Evolutionary conservation across 148 eudicot species (phyloP).

Genomic region (Diospyros lotus): DNA sequence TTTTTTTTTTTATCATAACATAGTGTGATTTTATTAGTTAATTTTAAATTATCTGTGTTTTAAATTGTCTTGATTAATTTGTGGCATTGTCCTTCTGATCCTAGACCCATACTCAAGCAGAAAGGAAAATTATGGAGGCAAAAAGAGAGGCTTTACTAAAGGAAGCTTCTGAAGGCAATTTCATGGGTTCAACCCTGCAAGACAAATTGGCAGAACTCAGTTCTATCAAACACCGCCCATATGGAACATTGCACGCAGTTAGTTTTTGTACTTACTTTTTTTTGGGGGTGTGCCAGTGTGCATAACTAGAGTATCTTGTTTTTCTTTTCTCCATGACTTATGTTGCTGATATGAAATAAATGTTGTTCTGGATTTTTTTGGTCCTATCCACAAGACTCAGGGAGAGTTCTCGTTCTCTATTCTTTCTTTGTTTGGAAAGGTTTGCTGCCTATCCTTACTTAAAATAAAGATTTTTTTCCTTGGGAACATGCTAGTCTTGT

Average conservation of each 20-base stretch:
- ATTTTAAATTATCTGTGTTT: neutral
- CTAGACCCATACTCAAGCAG: constrained; percentile 94
- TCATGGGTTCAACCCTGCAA: constrained; percentile 33
- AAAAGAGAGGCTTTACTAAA: constrained; percentile 55
- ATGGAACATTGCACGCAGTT: constrained; percentile 84
- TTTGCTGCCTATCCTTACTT: too few relatives aligned
- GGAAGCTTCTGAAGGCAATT: constrained; percentile 50
- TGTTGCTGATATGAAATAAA: neutral
- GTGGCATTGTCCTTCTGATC: constrained; percentile 11
- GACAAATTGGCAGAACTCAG: constrained; percentile 56
- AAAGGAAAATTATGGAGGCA: constrained; percentile 72
- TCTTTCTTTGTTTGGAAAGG: too few relatives aligned
- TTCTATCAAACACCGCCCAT: constrained; percentile 49
- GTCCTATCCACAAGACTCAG: too few relatives aligned
- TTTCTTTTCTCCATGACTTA: constrained; percentile 9
- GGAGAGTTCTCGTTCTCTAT: too few relatives aligned
- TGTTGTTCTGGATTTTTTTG: neutral
- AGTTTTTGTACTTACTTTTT: constrained; percentile 20
- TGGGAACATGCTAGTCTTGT: too few relatives aligned
- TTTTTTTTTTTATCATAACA: neutral
- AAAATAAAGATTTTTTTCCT: too few relatives aligned
- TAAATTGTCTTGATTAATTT: constrained; percentile 5
- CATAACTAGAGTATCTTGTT: neutral
- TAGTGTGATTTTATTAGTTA: neutral
- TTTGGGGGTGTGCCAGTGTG: neutral